Evolutionary conservation across 1,284 basidiomycete species (phyloP).

Genomic region (Volvariella volvacea): DNA sequence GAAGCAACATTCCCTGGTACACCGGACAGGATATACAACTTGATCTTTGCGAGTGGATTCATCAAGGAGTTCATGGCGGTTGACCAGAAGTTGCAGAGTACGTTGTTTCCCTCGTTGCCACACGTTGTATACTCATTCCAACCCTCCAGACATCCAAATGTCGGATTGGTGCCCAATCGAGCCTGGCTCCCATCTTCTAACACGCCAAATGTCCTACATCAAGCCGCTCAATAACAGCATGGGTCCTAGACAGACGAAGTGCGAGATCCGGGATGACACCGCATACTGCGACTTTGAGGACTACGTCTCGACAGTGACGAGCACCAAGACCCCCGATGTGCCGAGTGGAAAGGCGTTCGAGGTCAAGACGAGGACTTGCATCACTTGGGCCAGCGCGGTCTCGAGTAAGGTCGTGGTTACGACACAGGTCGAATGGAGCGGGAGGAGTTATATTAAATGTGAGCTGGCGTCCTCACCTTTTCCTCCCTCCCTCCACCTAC

Average conservation of each 20-base stretch:
- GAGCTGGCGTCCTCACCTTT: constrained; percentile 17
- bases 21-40: constrained; percentile 92
- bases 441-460: constrained; percentile 95
- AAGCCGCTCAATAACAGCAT: constrained; percentile 87
- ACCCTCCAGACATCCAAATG: constrained; percentile 74
- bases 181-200: constrained; percentile 64
- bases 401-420: constrained; percentile 81
- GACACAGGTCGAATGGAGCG: constrained; percentile 93
- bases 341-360: constrained; percentile 89
- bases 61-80: constrained; percentile 89
- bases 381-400: constrained; percentile 87
- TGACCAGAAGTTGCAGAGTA: constrained; percentile 87
- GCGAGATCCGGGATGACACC: constrained; percentile 85
- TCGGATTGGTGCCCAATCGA: constrained; percentile 80
- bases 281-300: constrained; percentile 81
- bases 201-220: constrained; percentile 91
- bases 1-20: constrained; percentile 81
- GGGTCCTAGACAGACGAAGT: constrained; percentile 93
- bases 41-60: constrained; percentile 96
- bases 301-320: constrained; percentile 80
- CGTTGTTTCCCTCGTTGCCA: constrained; percentile 19
- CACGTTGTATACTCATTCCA: constrained; percentile 2
- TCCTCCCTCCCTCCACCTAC: no score
- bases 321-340: constrained; percentile 91
- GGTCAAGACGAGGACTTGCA: constrained; percentile 91